phyloP scores from a whole-genome alignment of 75 land plant species.

The Chamaecyparis obtusa region DNA sequence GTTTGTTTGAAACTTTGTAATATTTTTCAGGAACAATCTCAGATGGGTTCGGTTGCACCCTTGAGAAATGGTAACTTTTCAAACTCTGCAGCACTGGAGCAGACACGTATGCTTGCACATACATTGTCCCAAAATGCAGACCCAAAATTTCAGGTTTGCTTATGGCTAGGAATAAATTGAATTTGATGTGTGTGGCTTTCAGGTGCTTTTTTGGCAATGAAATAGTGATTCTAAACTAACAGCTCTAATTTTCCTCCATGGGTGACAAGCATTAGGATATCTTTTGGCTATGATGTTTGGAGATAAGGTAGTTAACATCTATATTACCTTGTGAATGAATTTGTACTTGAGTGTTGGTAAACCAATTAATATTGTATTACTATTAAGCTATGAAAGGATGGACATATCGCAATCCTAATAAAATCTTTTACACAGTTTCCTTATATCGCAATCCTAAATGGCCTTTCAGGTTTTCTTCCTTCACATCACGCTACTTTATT shows the following conservation, averaged over 20 bases:
- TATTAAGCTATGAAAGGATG: neutral
- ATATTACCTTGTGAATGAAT: neutral
- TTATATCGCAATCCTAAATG: too few relatives aligned
- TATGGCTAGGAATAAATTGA: neutral
- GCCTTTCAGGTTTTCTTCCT: too few relatives aligned
- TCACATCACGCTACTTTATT: too few relatives aligned
- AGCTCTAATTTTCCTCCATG: neutral
- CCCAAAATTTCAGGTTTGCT: conserved; percentile 94
- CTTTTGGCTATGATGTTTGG: neutral
- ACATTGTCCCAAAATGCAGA: conserved; percentile 84
- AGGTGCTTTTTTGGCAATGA: neutral
- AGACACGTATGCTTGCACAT: conserved; percentile 84
- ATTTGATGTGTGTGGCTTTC: neutral
- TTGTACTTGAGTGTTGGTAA: neutral
- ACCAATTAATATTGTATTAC: neutral
- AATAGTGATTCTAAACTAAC: neutral
- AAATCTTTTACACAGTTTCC: too few relatives aligned
- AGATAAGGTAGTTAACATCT: neutral
- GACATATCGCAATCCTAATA: too few relatives aligned
- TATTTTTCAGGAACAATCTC: conserved; percentile 56
- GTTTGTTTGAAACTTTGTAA: conserved; percentile 5
- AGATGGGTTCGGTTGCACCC: conserved; percentile 37
- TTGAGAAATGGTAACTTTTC: conserved; percentile 38
- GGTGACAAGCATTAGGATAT: neutral
- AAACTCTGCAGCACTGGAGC: conserved; percentile 71